Percentiles rank a stretch among this genome's conserved stretches.
Evolutionary conservation across 2,329 filamentous ascomycete genomes (phyloP).

Genomic region (Diaporthe caulivora): DNA sequence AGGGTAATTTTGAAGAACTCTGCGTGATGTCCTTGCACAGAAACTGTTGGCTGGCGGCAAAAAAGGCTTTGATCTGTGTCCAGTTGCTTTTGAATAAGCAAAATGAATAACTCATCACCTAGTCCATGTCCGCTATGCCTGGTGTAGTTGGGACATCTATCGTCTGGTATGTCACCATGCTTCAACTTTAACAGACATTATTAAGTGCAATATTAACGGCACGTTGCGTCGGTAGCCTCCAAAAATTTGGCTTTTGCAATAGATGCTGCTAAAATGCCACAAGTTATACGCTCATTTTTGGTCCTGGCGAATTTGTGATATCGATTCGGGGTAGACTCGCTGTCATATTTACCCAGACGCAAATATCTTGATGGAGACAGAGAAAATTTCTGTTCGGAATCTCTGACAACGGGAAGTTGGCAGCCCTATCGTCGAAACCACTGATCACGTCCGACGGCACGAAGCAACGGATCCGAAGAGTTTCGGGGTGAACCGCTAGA

Average conservation of each 20-base stretch:
- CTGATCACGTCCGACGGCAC: constrained; percentile 1
- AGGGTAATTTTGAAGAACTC: constrained; percentile 13
- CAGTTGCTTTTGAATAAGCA: not conserved
- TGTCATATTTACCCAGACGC: constrained; percentile 4
- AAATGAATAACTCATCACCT: not conserved
- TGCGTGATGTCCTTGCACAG: not conserved
- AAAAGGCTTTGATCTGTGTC: not conserved
- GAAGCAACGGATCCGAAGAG: not conserved
- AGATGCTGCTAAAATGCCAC: not conserved
- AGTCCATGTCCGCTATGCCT: not conserved
- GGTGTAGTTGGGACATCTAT: not conserved
- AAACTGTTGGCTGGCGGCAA: not conserved
- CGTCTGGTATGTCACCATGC: not conserved
- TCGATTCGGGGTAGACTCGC: not conserved
- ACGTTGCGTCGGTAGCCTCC: not conserved
- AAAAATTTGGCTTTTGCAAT: not conserved
- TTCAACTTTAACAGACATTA: not conserved
- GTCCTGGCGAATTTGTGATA: not conserved
- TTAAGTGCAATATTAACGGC: not conserved
- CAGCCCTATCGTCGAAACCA: not conserved
- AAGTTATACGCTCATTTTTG: not conserved
- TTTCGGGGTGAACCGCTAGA: not conserved
- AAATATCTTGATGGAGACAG: not conserved
- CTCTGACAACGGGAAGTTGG: not conserved
- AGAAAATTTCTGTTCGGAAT: not conserved